Evolutionary conservation across 148 eudicot genomes (phyloP).

Genomic region (Rhododendron ovatum): DNA sequence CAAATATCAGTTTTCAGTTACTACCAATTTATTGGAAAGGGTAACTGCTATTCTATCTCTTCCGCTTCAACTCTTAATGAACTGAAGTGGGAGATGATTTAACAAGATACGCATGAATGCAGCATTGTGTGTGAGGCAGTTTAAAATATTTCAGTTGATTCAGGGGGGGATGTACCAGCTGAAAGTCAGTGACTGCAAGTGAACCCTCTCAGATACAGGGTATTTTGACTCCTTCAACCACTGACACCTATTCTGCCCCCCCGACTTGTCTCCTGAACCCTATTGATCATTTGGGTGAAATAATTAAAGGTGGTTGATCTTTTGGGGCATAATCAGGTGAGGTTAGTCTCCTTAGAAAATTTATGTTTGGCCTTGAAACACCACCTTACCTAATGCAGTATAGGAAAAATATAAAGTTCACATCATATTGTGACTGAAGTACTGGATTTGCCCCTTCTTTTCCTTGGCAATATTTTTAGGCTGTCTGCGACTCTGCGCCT

Average conservation of each 20-base stretch:
- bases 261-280: neutral
- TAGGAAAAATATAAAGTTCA: neutral
- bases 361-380: neutral
- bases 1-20: neutral
- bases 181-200: neutral
- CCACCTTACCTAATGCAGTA: neutral
- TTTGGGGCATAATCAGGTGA: neutral
- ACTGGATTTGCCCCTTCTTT: constrained; percentile 39
- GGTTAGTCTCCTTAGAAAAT: neutral
- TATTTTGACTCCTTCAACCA: neutral
- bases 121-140: neutral
- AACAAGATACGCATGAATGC: neutral
- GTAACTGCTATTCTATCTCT: neutral
- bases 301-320: neutral
- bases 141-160: neutral
- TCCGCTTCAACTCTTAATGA: no score
- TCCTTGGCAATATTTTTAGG: neutral
- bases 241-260: neutral
- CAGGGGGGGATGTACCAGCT: neutral
- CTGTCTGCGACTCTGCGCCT: neutral
- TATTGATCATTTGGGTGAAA: neutral
- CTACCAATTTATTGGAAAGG: neutral
- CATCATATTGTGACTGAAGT: constrained; percentile 18
- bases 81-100: no score
- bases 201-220: neutral